phyloP scores from a whole-genome alignment of 116 monocot genomes.

The Iris pallida region DNA sequence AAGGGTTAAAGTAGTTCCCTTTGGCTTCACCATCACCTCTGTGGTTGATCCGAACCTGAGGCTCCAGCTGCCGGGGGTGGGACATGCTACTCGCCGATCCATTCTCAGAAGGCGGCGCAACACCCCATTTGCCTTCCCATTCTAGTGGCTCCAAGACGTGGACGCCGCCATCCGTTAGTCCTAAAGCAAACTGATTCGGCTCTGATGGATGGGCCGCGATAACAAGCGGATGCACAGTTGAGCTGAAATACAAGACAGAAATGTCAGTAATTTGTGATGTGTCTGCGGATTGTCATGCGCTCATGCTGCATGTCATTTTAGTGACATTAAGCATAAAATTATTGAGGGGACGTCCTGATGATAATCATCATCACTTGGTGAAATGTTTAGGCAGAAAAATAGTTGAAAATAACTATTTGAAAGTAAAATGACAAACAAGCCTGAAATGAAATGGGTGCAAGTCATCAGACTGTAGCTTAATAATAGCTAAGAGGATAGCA shows the following conservation, averaged over 20 bases:
- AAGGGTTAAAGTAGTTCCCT: too few species aligned
- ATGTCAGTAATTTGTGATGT: neutral
- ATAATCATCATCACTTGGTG: neutral
- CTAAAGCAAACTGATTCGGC: constrained; percentile 81
- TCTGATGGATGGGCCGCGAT: constrained; percentile 82
- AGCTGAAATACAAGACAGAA: constrained; percentile 20
- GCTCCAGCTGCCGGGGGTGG: constrained; percentile 24
- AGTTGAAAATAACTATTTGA: neutral
- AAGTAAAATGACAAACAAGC: neutral
- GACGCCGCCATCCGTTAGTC: constrained; percentile 76
- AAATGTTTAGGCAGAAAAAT: neutral
- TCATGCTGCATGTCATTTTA: neutral
- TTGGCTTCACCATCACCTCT: constrained; percentile 1
- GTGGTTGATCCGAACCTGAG: constrained; percentile 7
- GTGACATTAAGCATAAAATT: neutral
- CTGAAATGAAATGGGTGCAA: too few species aligned
- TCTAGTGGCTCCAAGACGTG: constrained; percentile 84
- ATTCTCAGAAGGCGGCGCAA: constrained; percentile 49
- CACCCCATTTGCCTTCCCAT: constrained; percentile 80
- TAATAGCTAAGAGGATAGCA: neutral
- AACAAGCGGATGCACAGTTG: constrained; percentile 62
- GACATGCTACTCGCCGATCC: constrained; percentile 42
- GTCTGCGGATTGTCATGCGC: too few species aligned
- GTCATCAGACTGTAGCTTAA: neutral
- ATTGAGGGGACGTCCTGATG: neutral